A percentile compares a stretch with the other conserved stretches of the same genome.
These are phyloP conservation scores for Neurospora sp. DNA, from an alignment of 2,329 filamentous ascomycete genomes.

Conservation along the genomic window DNA sequence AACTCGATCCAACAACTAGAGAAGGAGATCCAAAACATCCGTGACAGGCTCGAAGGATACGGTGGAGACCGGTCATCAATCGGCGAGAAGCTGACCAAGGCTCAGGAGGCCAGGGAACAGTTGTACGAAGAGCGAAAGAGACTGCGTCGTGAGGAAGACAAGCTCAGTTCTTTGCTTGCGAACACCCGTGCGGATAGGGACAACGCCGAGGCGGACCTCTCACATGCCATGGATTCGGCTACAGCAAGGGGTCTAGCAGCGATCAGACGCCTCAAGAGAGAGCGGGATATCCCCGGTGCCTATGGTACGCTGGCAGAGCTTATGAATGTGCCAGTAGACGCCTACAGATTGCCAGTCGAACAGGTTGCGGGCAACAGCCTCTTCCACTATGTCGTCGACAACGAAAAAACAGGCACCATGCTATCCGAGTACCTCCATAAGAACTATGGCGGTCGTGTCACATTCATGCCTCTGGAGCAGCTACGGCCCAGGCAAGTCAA, in stretches of 20 bases:
- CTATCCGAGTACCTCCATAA: slow-evolving; percentile 72
- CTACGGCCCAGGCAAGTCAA: slow-evolving; percentile 62
- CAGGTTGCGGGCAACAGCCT: slow-evolving; percentile 86
- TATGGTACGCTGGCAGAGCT: slow-evolving; percentile 91
- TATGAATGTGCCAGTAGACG: slow-evolving; percentile 66
- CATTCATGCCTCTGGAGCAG: slow-evolving; percentile 87
- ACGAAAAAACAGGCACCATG: slow-evolving; percentile 73
- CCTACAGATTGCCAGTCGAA: slow-evolving; percentile 81
- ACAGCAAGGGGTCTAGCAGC: slow-evolving; percentile 81
- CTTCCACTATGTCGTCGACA: slow-evolving; percentile 95
- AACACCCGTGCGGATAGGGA: slow-evolving; percentile 70
- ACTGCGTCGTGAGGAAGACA: slow-evolving; percentile 82
- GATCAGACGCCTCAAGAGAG: slow-evolving; percentile 70
- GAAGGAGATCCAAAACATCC: slow-evolving; percentile 58
- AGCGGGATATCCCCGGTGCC: slow-evolving; percentile 71
- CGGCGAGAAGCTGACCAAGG: slow-evolving; percentile 62
- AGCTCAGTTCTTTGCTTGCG: slow-evolving; percentile 65
- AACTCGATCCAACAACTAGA: slow-evolving; percentile 62
- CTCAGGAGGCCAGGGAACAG: slow-evolving; percentile 68
- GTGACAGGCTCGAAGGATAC: slow-evolving; percentile 67
- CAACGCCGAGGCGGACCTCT: slow-evolving; percentile 65
- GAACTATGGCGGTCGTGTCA: slow-evolving; percentile 74
- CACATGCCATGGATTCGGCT: slow-evolving; percentile 79
- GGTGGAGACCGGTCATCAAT: slow-evolving; percentile 63
- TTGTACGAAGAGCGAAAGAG: slow-evolving; percentile 80